phyloP scores from a whole-genome alignment of 441 rosid species.

The Isatis lusitanica region DNA sequence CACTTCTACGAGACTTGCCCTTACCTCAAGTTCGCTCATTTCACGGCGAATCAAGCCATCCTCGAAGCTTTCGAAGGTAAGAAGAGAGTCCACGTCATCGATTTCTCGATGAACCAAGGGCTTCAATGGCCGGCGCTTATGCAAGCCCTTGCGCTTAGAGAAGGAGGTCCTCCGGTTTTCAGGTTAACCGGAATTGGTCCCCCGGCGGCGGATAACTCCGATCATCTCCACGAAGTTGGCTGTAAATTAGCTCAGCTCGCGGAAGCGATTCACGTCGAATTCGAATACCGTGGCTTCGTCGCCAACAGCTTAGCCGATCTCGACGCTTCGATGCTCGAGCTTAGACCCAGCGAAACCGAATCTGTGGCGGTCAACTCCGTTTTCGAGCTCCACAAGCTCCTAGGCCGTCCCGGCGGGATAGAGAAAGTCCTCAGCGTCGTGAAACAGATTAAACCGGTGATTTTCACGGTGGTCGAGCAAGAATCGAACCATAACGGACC shows the following conservation, averaged over 20 bases:
- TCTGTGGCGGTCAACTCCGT: conserved; percentile 86
- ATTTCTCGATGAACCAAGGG: conserved; percentile 83
- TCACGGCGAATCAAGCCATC: conserved; percentile 93
- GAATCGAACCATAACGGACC: conserved; percentile 88
- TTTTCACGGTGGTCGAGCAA: conserved; percentile 82
- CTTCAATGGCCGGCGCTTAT: conserved; percentile 88
- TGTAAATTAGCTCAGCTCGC: conserved; percentile 82
- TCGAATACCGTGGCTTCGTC: conserved; percentile 76
- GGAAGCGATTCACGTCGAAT: conserved; percentile 63
- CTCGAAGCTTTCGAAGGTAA: conserved; percentile 82
- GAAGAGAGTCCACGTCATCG: conserved; percentile 75
- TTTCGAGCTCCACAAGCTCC: conserved; percentile 69
- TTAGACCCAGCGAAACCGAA: conserved; percentile 57
- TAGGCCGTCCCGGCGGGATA: conserved; percentile 63
- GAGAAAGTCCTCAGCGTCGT: conserved; percentile 67
- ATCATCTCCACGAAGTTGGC: conserved; percentile 79
- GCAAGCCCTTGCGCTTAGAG: conserved; percentile 72
- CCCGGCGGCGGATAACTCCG: conserved; percentile 59
- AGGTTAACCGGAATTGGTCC: conserved; percentile 84
- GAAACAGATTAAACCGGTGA: conserved; percentile 67
- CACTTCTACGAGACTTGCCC: conserved; percentile 90
- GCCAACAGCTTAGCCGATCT: conserved; percentile 81
- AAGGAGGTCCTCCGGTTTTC: conserved; percentile 77
- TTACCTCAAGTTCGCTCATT: conserved; percentile 90
- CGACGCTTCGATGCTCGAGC: conserved; percentile 72